phyloP scores from a whole-genome alignment of 2,329 filamentous ascomycete genomes.

The Sclerotinia glacialis region DNA sequence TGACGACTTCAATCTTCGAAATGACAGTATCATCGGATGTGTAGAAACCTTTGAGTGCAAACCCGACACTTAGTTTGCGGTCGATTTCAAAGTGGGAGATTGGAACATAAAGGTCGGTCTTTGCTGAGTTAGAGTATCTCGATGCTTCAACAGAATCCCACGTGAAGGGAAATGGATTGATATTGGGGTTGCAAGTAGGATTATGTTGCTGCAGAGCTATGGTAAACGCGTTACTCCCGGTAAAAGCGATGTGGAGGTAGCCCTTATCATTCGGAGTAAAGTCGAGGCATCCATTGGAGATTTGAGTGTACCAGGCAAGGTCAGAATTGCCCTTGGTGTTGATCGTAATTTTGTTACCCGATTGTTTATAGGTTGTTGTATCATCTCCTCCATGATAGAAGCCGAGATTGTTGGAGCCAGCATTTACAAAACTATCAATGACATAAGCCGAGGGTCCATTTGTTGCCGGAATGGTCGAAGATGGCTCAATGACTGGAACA shows the following conservation, averaged over 20 bases:
- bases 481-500: conserved; percentile 44
- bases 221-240: conserved; percentile 60
- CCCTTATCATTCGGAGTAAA: conserved; percentile 52
- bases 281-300: conserved; percentile 55
- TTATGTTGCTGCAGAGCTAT: conserved; percentile 68
- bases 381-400: conserved; percentile 67
- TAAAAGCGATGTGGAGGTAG: conserved; percentile 64
- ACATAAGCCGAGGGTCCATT: conserved; percentile 49
- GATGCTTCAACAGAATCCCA: conserved; percentile 65
- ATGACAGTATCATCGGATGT: conserved; percentile 50
- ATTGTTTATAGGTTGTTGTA: conserved; percentile 51
- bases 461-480: conserved; percentile 50
- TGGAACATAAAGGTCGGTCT: conserved; percentile 62
- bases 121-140: conserved; percentile 51
- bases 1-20: conserved; percentile 59
- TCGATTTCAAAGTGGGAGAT: conserved; percentile 64
- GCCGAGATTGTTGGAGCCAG: conserved; percentile 55
- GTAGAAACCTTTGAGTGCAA: conserved; percentile 65
- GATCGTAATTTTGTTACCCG: conserved; percentile 52
- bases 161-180: conserved; percentile 62
- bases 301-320: conserved; percentile 59
- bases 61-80: conserved; percentile 52
- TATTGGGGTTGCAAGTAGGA: conserved; percentile 51
- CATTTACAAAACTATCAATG: conserved; percentile 58
- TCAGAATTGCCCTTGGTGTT: conserved; percentile 56